phyloP scores from a whole-genome alignment of 345 rosid genomes.

The Brassica cretica region DNA sequence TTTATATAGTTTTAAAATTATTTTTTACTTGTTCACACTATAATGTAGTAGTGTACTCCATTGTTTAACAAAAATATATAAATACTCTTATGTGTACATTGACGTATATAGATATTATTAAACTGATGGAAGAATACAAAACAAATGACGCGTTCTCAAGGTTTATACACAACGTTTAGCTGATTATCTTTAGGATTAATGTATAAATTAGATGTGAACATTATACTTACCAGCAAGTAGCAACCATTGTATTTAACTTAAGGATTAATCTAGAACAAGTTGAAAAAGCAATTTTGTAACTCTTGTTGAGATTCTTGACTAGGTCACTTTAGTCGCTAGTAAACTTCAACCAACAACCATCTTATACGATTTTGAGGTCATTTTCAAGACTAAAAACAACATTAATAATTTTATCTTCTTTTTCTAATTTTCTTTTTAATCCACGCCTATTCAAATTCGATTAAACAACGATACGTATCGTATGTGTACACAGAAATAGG shows the following conservation, averaged over 20 bases:
- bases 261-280: not conserved
- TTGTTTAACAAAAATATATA: not conserved
- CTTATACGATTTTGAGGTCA: not conserved
- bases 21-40: slow-evolving; percentile 4
- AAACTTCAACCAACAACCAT: slow-evolving; percentile 17
- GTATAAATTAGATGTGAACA: not conserved
- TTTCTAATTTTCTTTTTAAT: not conserved
- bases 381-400: not conserved
- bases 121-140: not conserved
- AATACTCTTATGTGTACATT: not conserved
- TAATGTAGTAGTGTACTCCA: not conserved
- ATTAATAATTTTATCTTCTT: not conserved
- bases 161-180: not conserved
- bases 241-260: not conserved
- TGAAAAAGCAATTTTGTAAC: not conserved
- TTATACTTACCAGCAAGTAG: not conserved
- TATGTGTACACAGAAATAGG: not conserved
- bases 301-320: not conserved
- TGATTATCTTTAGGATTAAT: not conserved
- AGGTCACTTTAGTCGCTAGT: not conserved
- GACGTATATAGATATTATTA: not conserved
- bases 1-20: not conserved
- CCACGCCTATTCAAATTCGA: not conserved
- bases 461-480: not conserved
- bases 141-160: not conserved